Base-by-base conservation (phyloP, 306 rosid species). In the Medicago arabica region DNA sequence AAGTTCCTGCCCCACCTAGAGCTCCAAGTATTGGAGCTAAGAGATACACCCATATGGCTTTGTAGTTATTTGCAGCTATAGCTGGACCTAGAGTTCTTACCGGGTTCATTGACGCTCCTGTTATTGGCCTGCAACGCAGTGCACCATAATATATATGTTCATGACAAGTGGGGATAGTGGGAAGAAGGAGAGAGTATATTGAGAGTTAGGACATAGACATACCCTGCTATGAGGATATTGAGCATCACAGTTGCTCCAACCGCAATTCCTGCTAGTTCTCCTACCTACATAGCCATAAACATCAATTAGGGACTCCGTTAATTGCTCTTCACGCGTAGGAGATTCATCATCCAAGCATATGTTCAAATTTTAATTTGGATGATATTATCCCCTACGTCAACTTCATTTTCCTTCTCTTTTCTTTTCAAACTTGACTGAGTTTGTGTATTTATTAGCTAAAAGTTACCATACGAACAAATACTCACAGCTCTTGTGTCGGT, bases 201-300 rank as follows among this genome's bases (percentile, higher is more conserved):
- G 21, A 7, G 16, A 74, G 67, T 51, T 75, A 6, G 21, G 23
- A 81, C 85, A 57, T 65, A 19, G 28, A 67, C 71, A 43, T 67
- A 67, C 98, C 93, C 98, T 25, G 98, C 96, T n/a, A 89, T 83
- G 76, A 91, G 97, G 13, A 93, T 82, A 71, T 91, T 93, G 76
- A 89, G 91, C 97, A 91, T 93, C 11, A 93, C 98, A 3, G 92
- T 91, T 3, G 93, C 98, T 67, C 98, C 97, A 15, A 91, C 97
- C 1, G 97, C 96, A 69, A 93, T 87, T 82, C 96, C 98, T 4
- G 93, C 98, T 34, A 91, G 78, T 79, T 88, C 97, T 40, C 97
- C 96, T 51, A 91, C 96, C 97, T 93, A 84, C 83, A 74, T 54
- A 7, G 53, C 70, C 82, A 77, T 61, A 19, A 11, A 2, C 51